Percentiles rank a stretch among this genome's conserved stretches.
Conservation (phyloP, 2,329 filamentous ascomycete species). For the Arthrobotrys entomopaga region DNA sequence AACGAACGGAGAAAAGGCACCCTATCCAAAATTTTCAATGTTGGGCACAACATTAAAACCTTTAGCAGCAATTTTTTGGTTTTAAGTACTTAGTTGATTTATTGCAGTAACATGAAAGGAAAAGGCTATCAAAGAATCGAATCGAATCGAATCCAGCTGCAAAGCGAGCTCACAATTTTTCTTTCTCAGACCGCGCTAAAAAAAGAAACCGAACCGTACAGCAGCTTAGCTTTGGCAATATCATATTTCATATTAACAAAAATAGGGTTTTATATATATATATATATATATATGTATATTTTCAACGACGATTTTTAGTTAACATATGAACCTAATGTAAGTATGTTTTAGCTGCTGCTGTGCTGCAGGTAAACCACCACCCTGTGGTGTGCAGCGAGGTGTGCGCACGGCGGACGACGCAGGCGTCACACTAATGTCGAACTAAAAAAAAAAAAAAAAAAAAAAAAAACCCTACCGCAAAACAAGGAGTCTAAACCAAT, state of each 20-base stretch:
- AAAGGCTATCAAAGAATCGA: slow-evolving; percentile 9
- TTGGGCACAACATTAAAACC: slow-evolving; percentile 20
- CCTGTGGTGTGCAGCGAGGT: slow-evolving; percentile 27
- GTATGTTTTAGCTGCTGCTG: slow-evolving; percentile 5
- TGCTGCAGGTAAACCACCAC: slow-evolving; percentile 47
- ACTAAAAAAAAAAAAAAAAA: slow-evolving; percentile 12
- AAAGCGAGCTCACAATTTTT: too few relatives aligned
- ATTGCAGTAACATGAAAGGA: neutral
- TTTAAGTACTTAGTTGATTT: neutral
- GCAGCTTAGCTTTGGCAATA: too few relatives aligned
- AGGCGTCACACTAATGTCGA: slow-evolving; percentile 49
- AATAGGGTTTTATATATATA: too few relatives aligned
- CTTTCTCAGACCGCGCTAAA: too few relatives aligned
- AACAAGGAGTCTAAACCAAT: slow-evolving; percentile 55
- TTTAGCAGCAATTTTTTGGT: slow-evolving; percentile 24
- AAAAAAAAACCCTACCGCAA: slow-evolving; percentile 32
- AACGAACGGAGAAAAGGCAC: neutral
- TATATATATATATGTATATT: neutral
- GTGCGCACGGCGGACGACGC: neutral
- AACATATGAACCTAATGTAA: too few relatives aligned
- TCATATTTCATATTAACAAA: too few relatives aligned
- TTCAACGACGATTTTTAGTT: neutral
- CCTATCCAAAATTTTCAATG: slow-evolving; percentile 14
- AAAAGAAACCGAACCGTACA: too few relatives aligned
- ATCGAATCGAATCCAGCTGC: too few relatives aligned